These are phyloP conservation scores for Malus fusca DNA, from an alignment of 306 rosid genomes.

Conservation along the genomic window DNA sequence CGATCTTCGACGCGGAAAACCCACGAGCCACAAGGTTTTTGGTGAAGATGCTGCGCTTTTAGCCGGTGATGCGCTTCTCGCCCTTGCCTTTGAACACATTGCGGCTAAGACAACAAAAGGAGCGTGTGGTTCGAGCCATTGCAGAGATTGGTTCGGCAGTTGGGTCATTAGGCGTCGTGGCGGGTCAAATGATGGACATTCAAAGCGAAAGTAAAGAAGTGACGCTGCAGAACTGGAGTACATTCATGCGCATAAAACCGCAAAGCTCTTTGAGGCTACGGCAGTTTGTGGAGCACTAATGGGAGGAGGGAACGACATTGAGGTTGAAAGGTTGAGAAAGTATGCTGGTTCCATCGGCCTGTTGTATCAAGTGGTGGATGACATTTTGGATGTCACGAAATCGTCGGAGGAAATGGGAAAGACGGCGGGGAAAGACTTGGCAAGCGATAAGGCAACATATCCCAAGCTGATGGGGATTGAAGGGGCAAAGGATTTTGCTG, in stretches of 20 bases:
- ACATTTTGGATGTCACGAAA: constrained; percentile 30
- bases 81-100: constrained; percentile 24
- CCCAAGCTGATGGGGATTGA: constrained; percentile 31
- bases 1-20: constrained; percentile 18
- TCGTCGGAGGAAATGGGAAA: constrained; percentile 26
- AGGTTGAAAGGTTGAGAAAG: constrained; percentile 21
- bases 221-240: constrained; percentile 20
- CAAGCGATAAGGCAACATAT: constrained; percentile 25
- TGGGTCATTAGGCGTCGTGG: constrained; percentile 28
- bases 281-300: constrained; percentile 25
- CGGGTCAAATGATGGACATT: constrained; percentile 29
- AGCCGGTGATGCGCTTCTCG: constrained; percentile 25
- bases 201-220: constrained; percentile 16
- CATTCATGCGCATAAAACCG: constrained; percentile 31
- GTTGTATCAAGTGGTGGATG: constrained; percentile 34
- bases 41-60: constrained; percentile 25
- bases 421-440: constrained; percentile 32
- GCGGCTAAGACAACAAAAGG: constrained; percentile 8
- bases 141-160: constrained; percentile 25
- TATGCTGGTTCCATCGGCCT: constrained; percentile 28
- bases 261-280: constrained; percentile 23
- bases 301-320: constrained; percentile 23
- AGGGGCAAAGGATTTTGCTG: constrained; percentile 14
- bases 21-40: constrained; percentile 22
- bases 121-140: constrained; percentile 16